Evolutionary conservation across 768 basidiomycete genomes (phyloP), one percentile per base, ranked within the genome.

Genomic region (Lentinula sp.): DNA sequence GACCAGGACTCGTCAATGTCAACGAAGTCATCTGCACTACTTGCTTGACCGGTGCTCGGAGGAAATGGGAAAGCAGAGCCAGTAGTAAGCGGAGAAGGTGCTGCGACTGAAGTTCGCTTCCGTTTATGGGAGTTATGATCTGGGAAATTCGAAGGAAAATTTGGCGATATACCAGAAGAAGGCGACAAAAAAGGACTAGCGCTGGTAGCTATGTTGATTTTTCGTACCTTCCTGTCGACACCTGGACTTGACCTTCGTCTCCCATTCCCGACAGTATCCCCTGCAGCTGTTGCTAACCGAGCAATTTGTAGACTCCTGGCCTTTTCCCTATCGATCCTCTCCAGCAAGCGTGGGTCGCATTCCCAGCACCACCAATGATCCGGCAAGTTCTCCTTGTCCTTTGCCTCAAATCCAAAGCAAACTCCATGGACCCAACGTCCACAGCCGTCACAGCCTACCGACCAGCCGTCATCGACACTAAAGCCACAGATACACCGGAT

Each of bases 1-100:
- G 77, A 68, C 72, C 75, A 78, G 0, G 79, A 74, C 61, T 81
- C 75, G 65, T 82, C 82, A 61, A 82, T 78, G 65, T 80, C 78
- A 64, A 81, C 71, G 13, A 56, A 48, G 46, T 48, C 46, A 48
- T 48, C 46, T 3, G 70, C 61, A 18, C 55, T 66, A 45, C 59
- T 66, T 36, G 63, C 48, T 9, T 60, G 58, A 50, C 16, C 32
- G 52, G 52, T 18, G 16, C 4, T 20, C 12, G 52, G 69, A 54
- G 64, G 68, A 53, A 65, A 65, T 33, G 65, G 42, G 10, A 62
- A 46, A 12, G 68, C 63, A 65, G 69, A 23, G 50, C 57, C 51
- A 70, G 52, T 61, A 65, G 66, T 67, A 8, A 59, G 60, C 28
- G 59, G 63, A 2, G 51, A 67, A 65, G 42, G 68, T 70, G 60